Conservation (phyloP, 352 stramenopile species). For the Saprolegnia parasitica region DNA sequence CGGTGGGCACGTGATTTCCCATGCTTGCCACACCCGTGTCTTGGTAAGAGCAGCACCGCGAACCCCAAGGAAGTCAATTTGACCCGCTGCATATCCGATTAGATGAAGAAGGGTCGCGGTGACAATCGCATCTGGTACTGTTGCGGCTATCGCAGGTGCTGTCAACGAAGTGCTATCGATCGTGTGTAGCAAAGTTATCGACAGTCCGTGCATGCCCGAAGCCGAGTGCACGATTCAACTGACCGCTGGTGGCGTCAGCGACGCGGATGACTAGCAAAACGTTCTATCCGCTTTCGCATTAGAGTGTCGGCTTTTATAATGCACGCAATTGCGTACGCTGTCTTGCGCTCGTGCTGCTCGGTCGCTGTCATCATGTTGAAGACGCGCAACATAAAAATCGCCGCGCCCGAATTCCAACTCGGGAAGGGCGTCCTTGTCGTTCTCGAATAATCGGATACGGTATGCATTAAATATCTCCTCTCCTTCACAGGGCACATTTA, state of each 20-base stretch:
- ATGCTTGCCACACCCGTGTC: conserved; percentile 96
- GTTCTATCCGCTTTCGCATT: no score
- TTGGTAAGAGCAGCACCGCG: conserved; percentile 41
- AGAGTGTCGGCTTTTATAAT: neutral
- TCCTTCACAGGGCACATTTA: no score
- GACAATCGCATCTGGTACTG: conserved; percentile 83
- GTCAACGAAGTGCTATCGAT: conserved; percentile 17
- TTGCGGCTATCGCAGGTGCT: neutral
- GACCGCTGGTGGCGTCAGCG: conserved; percentile 51
- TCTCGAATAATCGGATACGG: neutral
- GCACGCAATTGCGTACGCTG: neutral
- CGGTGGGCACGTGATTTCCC: conserved; percentile 91
- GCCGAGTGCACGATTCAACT: conserved; percentile 77
- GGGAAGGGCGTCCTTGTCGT: neutral
- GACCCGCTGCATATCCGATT: neutral
- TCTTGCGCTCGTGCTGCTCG: neutral
- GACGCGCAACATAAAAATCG: neutral
- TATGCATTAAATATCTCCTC: neutral
- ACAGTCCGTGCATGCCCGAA: conserved; percentile 83
- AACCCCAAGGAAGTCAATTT: neutral
- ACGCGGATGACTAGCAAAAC: conserved; percentile 46
- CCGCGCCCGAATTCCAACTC: neutral
- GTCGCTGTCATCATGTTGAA: neutral
- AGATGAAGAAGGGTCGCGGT: conserved; percentile 89
- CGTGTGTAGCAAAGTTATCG: conserved; percentile 72